Evolutionary conservation across 129 eudicot species (phyloP).

Genomic region (Glebionis coronaria): DNA sequence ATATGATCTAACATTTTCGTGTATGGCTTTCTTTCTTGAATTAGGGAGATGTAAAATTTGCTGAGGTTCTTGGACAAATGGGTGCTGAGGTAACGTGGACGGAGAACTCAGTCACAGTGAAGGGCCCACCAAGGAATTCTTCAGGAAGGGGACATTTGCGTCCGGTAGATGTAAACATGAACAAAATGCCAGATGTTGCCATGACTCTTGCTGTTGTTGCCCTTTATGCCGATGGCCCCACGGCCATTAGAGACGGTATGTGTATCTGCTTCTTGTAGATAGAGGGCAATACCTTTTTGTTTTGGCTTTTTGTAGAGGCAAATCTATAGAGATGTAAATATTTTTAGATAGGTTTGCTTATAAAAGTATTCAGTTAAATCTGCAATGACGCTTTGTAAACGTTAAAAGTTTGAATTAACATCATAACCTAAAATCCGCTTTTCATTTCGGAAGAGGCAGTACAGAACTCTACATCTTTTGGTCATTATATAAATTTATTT

Average conservation of each 20-base stretch:
- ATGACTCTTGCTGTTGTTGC: constrained; percentile 99
- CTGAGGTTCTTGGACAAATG: constrained; percentile 98
- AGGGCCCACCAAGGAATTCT: constrained; percentile 70
- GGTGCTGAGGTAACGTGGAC: constrained; percentile 96
- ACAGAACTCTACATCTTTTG: not conserved
- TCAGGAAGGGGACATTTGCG: constrained; percentile 73
- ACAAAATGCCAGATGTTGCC: constrained; percentile 99
- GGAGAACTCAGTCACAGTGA: constrained; percentile 88
- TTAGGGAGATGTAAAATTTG: constrained; percentile 94
- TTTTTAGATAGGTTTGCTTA: not conserved
- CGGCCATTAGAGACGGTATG: constrained; percentile 92
- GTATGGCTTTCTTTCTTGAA: constrained; percentile 1
- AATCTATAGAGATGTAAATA: not conserved
- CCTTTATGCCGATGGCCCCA: too few species aligned
- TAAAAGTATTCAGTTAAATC: not conserved
- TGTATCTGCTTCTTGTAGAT: not conserved
- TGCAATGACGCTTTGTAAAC: not conserved
- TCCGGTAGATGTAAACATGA: constrained; percentile 93
- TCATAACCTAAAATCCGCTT: not conserved
- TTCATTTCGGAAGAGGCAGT: not conserved
- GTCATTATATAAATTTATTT: not conserved
- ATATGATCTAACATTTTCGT: constrained; percentile 2
- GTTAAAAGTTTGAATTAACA: not conserved
- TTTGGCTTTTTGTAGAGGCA: not conserved
- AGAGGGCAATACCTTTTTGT: constrained; percentile 3